phyloP scores from a whole-genome alignment of 768 basidiomycete genomes.

The Chlorophyllum brunneum region DNA sequence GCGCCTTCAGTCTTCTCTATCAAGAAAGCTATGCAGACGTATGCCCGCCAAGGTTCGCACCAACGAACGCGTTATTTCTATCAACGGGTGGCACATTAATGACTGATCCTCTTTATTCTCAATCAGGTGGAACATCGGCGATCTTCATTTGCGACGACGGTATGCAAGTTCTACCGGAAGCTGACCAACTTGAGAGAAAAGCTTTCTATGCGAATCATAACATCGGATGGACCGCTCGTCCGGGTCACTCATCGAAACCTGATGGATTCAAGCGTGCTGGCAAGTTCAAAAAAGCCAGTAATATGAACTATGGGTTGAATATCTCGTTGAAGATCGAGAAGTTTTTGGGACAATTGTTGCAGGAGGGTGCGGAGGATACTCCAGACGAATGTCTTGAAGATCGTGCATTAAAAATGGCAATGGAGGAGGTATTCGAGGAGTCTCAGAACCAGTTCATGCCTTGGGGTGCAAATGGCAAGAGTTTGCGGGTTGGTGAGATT shows the following conservation, averaged over 20 bases:
- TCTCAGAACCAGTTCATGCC: constrained; percentile 51
- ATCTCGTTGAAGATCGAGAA: constrained; percentile 61
- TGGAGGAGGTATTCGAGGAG: constrained; percentile 69
- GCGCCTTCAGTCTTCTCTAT: constrained; percentile 73
- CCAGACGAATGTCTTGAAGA: constrained; percentile 61
- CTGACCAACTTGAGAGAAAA: constrained; percentile 59
- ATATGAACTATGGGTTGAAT: constrained; percentile 72
- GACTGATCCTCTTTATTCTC: neutral
- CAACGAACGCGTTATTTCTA: neutral
- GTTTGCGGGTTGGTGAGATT: constrained; percentile 71
- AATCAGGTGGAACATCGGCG: constrained; percentile 56
- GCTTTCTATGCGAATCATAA: constrained; percentile 80
- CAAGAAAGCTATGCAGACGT: constrained; percentile 84
- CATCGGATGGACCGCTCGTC: constrained; percentile 78
- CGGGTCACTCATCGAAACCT: constrained; percentile 60
- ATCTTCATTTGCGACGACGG: constrained; percentile 87
- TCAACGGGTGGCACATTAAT: neutral
- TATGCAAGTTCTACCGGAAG: constrained; percentile 61
- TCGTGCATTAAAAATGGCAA: constrained; percentile 65
- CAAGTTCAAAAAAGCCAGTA: constrained; percentile 84
- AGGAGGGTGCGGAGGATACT: constrained; percentile 37
- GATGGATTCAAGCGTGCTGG: constrained; percentile 92
- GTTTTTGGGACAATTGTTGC: constrained; percentile 44
- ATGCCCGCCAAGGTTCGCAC: constrained; percentile 67
- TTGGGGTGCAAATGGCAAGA: constrained; percentile 74